Evolutionary conservation across 208 protist species (phyloP).

Genomic region (Leishmania lainsoni): DNA sequence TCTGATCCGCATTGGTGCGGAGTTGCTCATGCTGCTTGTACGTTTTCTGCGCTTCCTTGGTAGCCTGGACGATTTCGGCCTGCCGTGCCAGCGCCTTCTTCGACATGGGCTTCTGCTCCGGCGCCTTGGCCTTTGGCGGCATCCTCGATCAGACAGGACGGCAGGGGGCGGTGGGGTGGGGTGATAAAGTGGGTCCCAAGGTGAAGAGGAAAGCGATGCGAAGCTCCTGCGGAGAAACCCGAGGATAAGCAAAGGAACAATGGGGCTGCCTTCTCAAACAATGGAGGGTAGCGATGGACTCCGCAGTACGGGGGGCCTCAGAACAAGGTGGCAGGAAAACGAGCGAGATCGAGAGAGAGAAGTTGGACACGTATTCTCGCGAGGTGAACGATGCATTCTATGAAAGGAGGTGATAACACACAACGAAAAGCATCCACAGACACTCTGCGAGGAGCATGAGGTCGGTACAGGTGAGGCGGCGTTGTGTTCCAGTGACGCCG

Average conservation of each 20-base stretch:
- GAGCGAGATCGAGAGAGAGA: neutral
- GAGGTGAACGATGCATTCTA: neutral
- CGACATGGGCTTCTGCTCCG: slow-evolving; percentile 50
- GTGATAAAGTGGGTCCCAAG: neutral
- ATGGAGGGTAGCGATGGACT: neutral
- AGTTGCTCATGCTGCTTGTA: slow-evolving; percentile 87
- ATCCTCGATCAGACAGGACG: slow-evolving; percentile 9
- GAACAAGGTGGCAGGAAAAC: neutral
- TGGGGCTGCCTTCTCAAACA: too few relatives aligned
- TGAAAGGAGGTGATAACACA: neutral
- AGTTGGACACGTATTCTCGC: neutral
- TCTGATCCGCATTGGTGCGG: slow-evolving; percentile 48
- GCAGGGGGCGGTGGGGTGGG: neutral
- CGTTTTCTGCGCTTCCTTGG: slow-evolving; percentile 59
- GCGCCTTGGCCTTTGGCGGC: slow-evolving; percentile 44
- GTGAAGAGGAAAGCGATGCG: neutral
- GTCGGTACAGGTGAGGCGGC: neutral
- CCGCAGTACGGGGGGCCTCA: neutral
- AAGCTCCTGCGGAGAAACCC: neutral
- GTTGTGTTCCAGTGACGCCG: neutral
- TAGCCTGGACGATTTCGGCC: slow-evolving; percentile 57
- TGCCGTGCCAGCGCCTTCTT: slow-evolving; percentile 65
- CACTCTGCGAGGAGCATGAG: too few relatives aligned
- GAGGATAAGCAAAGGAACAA: neutral
- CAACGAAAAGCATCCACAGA: neutral